Percentiles rank a stretch among this genome's conserved stretches.
Conservation (phyloP, 352 stramenopile genomes). For the Pelagophyceae sp. region DNA sequence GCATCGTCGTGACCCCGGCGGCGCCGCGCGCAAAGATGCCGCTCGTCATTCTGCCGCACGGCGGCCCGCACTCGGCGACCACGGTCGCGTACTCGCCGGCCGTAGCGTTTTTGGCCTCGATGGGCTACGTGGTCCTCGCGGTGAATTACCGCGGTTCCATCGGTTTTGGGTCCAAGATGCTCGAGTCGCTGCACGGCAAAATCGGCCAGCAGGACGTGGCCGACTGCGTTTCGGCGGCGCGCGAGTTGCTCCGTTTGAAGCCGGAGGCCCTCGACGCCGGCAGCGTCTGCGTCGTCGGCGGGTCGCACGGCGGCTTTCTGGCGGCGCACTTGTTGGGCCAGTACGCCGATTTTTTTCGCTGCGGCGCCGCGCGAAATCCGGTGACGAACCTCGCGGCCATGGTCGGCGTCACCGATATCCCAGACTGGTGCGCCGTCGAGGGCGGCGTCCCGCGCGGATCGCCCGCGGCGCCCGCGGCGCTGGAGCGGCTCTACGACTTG, state of each 20-base stretch:
- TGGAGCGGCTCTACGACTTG: not conserved
- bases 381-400: conserved; percentile 84
- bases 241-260: conserved; percentile 56
- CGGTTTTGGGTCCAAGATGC: conserved; percentile 68
- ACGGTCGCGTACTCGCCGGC: conserved; percentile 67
- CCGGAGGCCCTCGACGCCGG: conserved; percentile 55
- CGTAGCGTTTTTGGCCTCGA: conserved; percentile 73
- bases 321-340: conserved; percentile 78
- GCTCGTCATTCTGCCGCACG: conserved; percentile 73
- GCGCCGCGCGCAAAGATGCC: too few species aligned
- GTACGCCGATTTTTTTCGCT: conserved; percentile 85
- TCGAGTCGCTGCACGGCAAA: conserved; percentile 75
- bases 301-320: conserved; percentile 88
- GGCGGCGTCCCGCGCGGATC: conserved; percentile 48
- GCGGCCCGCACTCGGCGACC: conserved; percentile 77
- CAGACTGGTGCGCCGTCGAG: conserved; percentile 83
- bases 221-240: conserved; percentile 73
- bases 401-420: conserved; percentile 87
- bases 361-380: conserved; percentile 66
- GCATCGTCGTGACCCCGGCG: too few species aligned
- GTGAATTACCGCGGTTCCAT: conserved; percentile 90
- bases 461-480: not conserved
- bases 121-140: conserved; percentile 74
- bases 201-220: conserved; percentile 81
- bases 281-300: conserved; percentile 79